phyloP scores from a whole-genome alignment of 371 early-diverging fungal species.

The Entomophthora muscae region DNA sequence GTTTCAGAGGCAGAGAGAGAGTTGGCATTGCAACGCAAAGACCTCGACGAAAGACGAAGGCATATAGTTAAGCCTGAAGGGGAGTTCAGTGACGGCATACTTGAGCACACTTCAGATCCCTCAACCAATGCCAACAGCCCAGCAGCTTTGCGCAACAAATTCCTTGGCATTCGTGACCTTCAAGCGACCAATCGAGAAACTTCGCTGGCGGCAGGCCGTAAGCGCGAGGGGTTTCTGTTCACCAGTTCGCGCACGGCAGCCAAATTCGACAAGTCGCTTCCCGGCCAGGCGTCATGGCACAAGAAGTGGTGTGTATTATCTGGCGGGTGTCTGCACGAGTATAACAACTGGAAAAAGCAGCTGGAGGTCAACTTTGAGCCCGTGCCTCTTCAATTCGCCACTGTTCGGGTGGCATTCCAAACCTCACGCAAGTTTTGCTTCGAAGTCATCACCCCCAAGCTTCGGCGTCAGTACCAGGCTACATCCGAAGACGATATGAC shows the following conservation, averaged over 20 bases:
- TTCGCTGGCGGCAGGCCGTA: conserved; percentile 19
- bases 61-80: conserved; percentile 14
- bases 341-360: conserved; percentile 49
- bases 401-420: conserved; percentile 55
- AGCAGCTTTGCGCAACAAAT: conserved; percentile 13
- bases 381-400: conserved; percentile 46
- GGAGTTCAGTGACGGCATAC: conserved; percentile 4
- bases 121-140: neutral
- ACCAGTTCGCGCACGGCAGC: conserved; percentile 21
- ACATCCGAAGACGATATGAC: conserved; percentile 45
- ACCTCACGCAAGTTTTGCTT: conserved; percentile 57
- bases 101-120: conserved; percentile 9
- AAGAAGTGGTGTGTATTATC: conserved; percentile 59
- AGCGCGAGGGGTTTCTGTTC: conserved; percentile 46
- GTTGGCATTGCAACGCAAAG: conserved; percentile 17
- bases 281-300: conserved; percentile 7
- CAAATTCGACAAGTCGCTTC: conserved; percentile 10
- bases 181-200: conserved; percentile 30
- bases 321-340: conserved; percentile 49
- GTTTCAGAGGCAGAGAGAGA: conserved; percentile 20
- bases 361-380: conserved; percentile 40
- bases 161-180: conserved; percentile 45
- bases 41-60: conserved; percentile 25
- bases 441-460: conserved; percentile 46
- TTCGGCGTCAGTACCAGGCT: conserved; percentile 49